Base-by-base conservation (phyloP, 805 yeast genomes). In the Ogataea henricii region DNA sequence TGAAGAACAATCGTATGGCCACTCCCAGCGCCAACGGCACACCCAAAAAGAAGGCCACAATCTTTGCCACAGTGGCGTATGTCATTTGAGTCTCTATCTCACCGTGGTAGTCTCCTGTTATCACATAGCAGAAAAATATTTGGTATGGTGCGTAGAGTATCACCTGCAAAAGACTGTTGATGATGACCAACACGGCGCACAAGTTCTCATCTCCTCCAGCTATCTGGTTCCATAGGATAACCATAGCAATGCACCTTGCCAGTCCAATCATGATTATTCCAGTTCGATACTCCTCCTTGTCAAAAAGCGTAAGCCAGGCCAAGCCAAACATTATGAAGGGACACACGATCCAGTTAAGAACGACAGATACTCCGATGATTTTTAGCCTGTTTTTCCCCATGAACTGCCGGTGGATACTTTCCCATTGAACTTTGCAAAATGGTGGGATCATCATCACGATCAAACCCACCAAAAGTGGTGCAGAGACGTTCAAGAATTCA, bases 231-330 rank as follows among this genome's bases (percentile, higher is more conserved):
- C 85, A 80, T 22, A 80, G 59, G 43, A 81, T 62, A 1, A 79
- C 85, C 85, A 81, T 80, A 18, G 85, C 85, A 52, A 80, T 79
- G 57, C 85, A 80, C 48, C 85, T 63, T 5, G 83, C 85, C 29
- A 77, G 47, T 1, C 85, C 85, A 39, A 81, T 77, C 76, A 81
- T 72, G 25, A 81, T 77, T n/a, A 81, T 69, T 1, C 85, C 85
- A 34, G 63, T 66, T 35, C 85, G 64, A 47, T 75, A 76, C 46
- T 77, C 85, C 6, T 64, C 64, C 42, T 70, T 56, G 47, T 79
- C 76, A 46, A 76, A 76, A 40, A 81, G 54, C 0, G 72, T 68
- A 36, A 74, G 55, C 85, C 85, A 80, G 0, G 81, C 75, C 14
- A 80, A 64, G 0, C 76, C 83, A 57, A 77, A 69, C 85, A 80